Evolutionary conservation across 192 early-diverging fungal species (phyloP), one percentile per base, ranked within the genome.

Genomic region (Kickxella alabastrina): DNA sequence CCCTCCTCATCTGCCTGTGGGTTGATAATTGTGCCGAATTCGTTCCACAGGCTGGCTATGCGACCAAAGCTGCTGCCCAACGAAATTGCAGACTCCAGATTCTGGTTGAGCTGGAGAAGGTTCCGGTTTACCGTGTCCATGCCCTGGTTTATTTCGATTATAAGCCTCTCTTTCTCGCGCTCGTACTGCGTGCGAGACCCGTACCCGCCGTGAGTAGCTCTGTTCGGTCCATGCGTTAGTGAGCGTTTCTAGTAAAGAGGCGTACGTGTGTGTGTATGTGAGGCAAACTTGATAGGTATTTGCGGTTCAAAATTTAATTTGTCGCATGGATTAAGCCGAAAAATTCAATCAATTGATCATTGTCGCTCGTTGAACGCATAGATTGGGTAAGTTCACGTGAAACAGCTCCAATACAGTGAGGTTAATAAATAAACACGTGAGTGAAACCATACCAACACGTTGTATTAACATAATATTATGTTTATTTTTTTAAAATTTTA

Each of bases 101-200:
- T 75, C 29, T 68, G 72, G 49, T 60, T 68, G 25, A 75, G 56
- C 49, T 75, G 72, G n/a, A 57, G 17, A 14, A 75, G 37, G 38
- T 68, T 60, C 21, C 61, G 45, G 52, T 68, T 75, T 29, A 64
- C 59, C 0, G 40, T 45, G 22, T 75, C 72, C 59, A 75, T 62
- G 1, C 62, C 56, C 52, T 68, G 61, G 57, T 75, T 75, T 13
- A 65, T 73, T 14, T 73, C 69, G 24, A 58, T 45, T 24, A 73
- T 58, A 10, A 73, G 58, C 19, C 69, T 41, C 43, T 73, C 69
- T 46, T 73, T 73, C 25, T 73, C 62, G 39, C 69, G 69, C 58
- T 73, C 69, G 49, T 49, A 73, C 43, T 73, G 69, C 15, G 62
- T 41, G 10, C 68, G 60, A 1, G 32, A 25, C 3, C 56, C 61